Evolutionary conservation across 495 filamentous ascomycete genomes (phyloP).

Genomic region (Penicillium daleae): DNA sequence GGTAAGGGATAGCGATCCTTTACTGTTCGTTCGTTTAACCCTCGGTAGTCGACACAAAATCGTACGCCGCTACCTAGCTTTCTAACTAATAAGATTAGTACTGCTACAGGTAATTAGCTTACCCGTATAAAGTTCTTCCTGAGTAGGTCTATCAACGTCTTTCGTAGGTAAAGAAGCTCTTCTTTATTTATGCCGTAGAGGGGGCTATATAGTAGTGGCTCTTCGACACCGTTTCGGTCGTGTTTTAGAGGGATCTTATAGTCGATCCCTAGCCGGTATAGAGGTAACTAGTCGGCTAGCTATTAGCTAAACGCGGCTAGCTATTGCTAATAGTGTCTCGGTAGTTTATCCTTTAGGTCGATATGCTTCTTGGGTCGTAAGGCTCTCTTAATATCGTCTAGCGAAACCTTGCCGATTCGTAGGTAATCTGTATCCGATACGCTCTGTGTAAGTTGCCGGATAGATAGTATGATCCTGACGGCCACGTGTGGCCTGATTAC

Average conservation of each 20-base stretch:
- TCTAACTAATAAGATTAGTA: background rate
- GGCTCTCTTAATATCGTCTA: background rate
- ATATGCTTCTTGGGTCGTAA: background rate
- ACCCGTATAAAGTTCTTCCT: background rate
- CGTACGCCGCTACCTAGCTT: background rate
- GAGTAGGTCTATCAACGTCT: background rate
- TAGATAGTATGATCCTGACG: no score
- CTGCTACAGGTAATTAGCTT: background rate
- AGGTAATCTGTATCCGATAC: background rate
- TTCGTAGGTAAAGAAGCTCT: background rate
- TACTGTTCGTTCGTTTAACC: background rate
- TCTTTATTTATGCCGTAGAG: conserved; percentile 2
- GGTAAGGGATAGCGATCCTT: background rate
- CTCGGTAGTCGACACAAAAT: background rate
- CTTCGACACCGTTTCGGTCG: background rate
- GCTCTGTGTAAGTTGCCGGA: background rate
- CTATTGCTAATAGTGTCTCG: conserved; percentile 2
- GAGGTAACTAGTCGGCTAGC: background rate
- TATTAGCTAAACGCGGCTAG: background rate
- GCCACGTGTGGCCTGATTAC: no score
- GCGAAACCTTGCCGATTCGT: background rate
- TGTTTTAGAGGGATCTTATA: conserved; percentile 9
- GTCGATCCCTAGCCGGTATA: background rate
- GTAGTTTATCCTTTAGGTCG: conserved; percentile 2
- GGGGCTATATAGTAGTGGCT: background rate